Conservation (phyloP, 306 rosid species). For the Cucumis cinereus region DNA sequence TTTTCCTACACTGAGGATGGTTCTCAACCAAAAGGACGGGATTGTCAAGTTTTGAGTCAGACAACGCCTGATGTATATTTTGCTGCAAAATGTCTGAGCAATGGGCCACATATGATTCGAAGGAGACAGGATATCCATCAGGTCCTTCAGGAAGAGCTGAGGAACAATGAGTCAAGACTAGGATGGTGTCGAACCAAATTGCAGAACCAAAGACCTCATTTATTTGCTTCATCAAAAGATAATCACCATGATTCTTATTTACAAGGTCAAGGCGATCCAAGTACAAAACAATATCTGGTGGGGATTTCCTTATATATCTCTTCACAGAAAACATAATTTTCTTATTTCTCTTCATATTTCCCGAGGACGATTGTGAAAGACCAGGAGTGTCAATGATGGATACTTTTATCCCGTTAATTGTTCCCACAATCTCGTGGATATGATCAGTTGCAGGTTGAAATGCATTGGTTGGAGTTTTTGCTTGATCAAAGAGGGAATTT, state of each 20-base stretch:
- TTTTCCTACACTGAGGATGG: constrained; percentile 69
- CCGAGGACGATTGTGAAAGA: constrained; percentile 44
- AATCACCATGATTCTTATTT: constrained; percentile 31
- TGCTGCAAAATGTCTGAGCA: constrained; percentile 55
- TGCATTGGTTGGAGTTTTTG: constrained; percentile 62
- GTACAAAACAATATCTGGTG: constrained; percentile 87
- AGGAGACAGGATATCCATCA: constrained; percentile 47
- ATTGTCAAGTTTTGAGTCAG: constrained; percentile 75
- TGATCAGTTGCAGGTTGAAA: constrained; percentile 79
- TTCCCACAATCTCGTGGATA: constrained; percentile 72
- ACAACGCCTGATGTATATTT: constrained; percentile 67
- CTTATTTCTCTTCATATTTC: constrained; percentile 64
- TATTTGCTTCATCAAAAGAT: constrained; percentile 51
- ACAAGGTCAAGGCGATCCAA: constrained; percentile 79
- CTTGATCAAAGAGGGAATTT: constrained; percentile 77
- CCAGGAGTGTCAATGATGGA: constrained; percentile 91
- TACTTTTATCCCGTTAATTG: constrained; percentile 52
- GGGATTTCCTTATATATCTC: constrained; percentile 66
- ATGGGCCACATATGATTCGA: constrained; percentile 49
- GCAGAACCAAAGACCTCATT: constrained; percentile 79
- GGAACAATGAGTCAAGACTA: constrained; percentile 89
- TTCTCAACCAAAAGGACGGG: constrained; percentile 88
- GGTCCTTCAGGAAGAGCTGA: constrained; percentile 73
- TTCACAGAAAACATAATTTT: constrained; percentile 62
- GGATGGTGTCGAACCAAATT: constrained; percentile 86